Evolutionary conservation across 192 early-diverging fungal species (phyloP).

Genomic region (Mortierella claussenii): DNA sequence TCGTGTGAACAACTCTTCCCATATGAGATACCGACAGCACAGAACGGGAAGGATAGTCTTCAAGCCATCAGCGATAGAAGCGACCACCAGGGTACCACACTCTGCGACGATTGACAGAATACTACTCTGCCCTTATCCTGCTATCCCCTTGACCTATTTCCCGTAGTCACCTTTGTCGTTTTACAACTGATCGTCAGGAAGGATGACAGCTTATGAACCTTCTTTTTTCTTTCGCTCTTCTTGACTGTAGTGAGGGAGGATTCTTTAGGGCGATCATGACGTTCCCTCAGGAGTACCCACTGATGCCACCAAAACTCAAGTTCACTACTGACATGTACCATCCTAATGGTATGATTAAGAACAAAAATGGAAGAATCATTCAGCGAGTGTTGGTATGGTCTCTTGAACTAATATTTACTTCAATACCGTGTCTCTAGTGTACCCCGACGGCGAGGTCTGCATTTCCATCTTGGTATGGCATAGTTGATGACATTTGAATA

Average conservation of each 20-base stretch:
- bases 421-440: conserved; percentile 61
- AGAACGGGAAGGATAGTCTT: too few species aligned
- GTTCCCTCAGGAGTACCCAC: conserved; percentile 84
- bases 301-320: conserved; percentile 88
- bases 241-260: conserved; percentile 81
- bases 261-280: conserved; percentile 88
- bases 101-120: too few species aligned
- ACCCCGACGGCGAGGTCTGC: conserved; percentile 90
- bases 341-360: conserved; percentile 74
- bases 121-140: too few species aligned
- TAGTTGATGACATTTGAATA: too few species aligned
- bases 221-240: not conserved
- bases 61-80: too few species aligned
- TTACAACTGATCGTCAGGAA: not conserved
- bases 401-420: not conserved
- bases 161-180: too few species aligned
- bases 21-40: too few species aligned
- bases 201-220: not conserved
- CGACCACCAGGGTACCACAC: too few species aligned
- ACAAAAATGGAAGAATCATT: not conserved
- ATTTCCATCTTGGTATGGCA: conserved; percentile 90
- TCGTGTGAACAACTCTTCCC: too few species aligned
- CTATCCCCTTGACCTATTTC: too few species aligned
- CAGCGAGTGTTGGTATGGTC: not conserved
- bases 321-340: conserved; percentile 94